Evolutionary conservation across 129 eudicot genomes (phyloP), one percentile per base, ranked within the genome.

Genomic region (Artemisia argyi): DNA sequence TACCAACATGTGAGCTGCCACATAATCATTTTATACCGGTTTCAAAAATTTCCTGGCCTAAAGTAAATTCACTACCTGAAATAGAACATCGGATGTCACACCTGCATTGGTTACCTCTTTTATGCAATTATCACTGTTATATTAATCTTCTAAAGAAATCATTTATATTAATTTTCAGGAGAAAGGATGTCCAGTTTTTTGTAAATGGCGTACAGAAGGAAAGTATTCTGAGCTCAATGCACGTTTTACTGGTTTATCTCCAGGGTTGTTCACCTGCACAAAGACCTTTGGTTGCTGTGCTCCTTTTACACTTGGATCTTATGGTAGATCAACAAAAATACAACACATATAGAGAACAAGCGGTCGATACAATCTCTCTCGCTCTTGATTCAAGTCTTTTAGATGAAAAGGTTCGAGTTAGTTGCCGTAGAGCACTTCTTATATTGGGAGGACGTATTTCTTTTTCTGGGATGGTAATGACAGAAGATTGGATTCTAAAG

Each of bases 231-330:
- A 28, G 20, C 66, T 66, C 72, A 20, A 78, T 81, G 85, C 70
- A 79, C 42, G 65, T 65, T 76, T 66, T 87, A 62, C 73, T 69
- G 50, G 66, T 58, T 26, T 74, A 73, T 79, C 80, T 87, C 35
- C 82, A 72, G 57, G 30, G 59, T 71, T 79, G 87, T 64, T 57
- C 79, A 61, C 68, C 68, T 35, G 87, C 80, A 48, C 58, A 70
- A 57, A 82, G 68, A 48, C 89, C 89, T 14, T 58, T 76, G 53
- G 80, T 84, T 63, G 84, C 89, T 7, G 73, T 77, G 71, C 85
- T 87, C 14, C 60, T 87, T 54, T 81, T 87, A 35, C 78, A 84
- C 30, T 55, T 87, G 44, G 80, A 84, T 81, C 85, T 84, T 74
- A 79, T 88, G 89, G 87, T 12, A 28, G 66, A 61, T 61, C 66